phyloP scores from a whole-genome alignment of 164 flowering plant species.

The Amborella trichopoda region DNA sequence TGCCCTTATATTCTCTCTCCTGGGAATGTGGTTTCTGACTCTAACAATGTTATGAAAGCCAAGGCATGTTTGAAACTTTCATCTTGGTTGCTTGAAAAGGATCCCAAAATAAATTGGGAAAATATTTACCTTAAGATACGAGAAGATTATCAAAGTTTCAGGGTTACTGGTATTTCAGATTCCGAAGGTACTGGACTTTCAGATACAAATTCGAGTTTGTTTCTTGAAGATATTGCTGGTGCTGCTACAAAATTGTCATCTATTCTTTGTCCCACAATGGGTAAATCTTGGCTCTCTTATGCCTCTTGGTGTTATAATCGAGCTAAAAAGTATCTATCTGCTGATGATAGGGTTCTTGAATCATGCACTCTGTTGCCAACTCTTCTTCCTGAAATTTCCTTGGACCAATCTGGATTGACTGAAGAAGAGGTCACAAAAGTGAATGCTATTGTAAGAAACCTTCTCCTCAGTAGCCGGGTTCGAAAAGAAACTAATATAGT shows the following conservation, averaged over 20 bases:
- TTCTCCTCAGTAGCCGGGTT: constrained; percentile 15
- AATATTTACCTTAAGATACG: constrained; percentile 30
- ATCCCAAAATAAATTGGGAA: constrained; percentile 20
- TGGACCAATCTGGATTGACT: constrained; percentile 46
- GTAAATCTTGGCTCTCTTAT: constrained; percentile 92
- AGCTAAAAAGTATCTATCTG: constrained; percentile 35
- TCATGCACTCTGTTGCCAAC: constrained; percentile 48
- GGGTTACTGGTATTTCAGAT: constrained; percentile 6
- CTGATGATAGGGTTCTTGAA: constrained; percentile 21
- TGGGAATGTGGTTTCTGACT: constrained; percentile 16
- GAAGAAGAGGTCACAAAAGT: constrained; percentile 53
- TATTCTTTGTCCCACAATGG: constrained; percentile 61
- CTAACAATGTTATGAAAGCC: constrained; percentile 38
- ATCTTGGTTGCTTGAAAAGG: constrained; percentile 48
- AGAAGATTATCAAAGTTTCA: constrained; percentile 23
- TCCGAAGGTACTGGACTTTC: constrained; percentile 4
- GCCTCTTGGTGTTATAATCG: constrained; percentile 89
- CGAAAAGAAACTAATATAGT: constrained; percentile 12
- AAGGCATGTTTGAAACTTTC: constrained; percentile 86
- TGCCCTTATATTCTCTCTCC: constrained; percentile 40
- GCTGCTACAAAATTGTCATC: constrained; percentile 55
- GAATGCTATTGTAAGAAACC: constrained; percentile 26
- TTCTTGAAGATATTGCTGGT: constrained; percentile 70
- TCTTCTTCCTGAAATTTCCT: constrained; percentile 43
- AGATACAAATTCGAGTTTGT: constrained; percentile 10